Conservation (phyloP, 2,329 filamentous ascomycete genomes). For the Microthyrium microscopicum region DNA sequence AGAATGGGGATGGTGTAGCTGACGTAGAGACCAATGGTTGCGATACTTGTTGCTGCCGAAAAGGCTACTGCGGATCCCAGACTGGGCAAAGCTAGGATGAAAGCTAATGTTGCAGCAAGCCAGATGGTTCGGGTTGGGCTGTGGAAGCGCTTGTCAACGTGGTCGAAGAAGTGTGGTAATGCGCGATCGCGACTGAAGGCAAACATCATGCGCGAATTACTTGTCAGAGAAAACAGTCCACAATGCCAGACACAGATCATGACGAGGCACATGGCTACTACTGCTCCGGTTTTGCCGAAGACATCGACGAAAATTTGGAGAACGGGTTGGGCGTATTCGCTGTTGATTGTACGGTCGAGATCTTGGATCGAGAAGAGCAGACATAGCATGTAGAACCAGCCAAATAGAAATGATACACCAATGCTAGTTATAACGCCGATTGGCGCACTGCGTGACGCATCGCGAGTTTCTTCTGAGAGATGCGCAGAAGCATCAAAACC, state of each 20-base stretch:
- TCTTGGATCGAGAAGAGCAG: constrained; percentile 44
- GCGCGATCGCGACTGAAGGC: constrained; percentile 40
- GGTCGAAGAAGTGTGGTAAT: constrained; percentile 37
- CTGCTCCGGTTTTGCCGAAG: constrained; percentile 37
- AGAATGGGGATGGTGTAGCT: constrained; percentile 41
- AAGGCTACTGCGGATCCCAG: constrained; percentile 40
- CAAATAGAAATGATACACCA: constrained; percentile 38
- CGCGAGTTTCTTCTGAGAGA: constrained; percentile 39
- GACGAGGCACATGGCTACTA: constrained; percentile 37
- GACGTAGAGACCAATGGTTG: constrained; percentile 41
- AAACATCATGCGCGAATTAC: constrained; percentile 43
- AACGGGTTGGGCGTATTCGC: constrained; percentile 36
- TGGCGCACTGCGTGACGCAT: constrained; percentile 39
- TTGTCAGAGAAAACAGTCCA: constrained; percentile 40
- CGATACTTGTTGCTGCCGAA: constrained; percentile 40
- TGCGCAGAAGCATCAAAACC: constrained; percentile 41
- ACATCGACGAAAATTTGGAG: constrained; percentile 42
- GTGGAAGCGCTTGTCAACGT: constrained; percentile 33
- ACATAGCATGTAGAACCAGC: constrained; percentile 41
- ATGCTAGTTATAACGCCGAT: constrained; percentile 41
- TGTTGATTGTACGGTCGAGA: constrained; percentile 31
- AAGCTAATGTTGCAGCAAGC: constrained; percentile 36
- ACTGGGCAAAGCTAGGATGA: constrained; percentile 38
- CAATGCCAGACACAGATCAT: constrained; percentile 47
- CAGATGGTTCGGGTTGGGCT: constrained; percentile 37